phyloP scores from a whole-genome alignment of 495 filamentous ascomycete genomes.

The Podospora australis region DNA sequence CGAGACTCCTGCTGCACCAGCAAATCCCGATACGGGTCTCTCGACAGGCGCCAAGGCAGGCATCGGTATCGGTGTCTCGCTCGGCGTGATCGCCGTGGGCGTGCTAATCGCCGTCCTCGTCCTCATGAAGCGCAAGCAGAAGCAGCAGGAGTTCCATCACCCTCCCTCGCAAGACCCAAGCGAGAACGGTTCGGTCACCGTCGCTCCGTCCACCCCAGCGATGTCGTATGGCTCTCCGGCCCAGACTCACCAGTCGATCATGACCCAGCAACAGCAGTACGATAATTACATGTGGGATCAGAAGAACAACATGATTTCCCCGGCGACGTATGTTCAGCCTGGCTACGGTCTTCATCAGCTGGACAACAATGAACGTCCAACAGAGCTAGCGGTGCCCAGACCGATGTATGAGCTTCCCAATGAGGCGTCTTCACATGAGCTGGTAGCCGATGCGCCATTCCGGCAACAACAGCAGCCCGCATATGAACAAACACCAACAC shows the following conservation, averaged over 20 bases:
- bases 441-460: constrained; percentile 15
- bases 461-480: background rate
- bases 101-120: constrained; percentile 20
- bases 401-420: constrained; percentile 28
- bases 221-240: constrained; percentile 14
- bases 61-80: constrained; percentile 30
- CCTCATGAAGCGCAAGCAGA: constrained; percentile 16
- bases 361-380: constrained; percentile 11
- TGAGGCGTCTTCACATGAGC: constrained; percentile 26
- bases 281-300: constrained; percentile 16
- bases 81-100: constrained; percentile 23
- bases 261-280: constrained; percentile 4
- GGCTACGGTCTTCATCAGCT: constrained; percentile 18
- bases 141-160: constrained; percentile 1
- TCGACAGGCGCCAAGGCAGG: constrained; percentile 32
- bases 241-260: background rate
- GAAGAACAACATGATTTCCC: background rate
- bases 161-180: background rate
- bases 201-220: constrained; percentile 9
- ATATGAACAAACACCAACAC: background rate
- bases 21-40: constrained; percentile 11
- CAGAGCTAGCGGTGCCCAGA: constrained; percentile 18
- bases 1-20: background rate
- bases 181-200: constrained; percentile 11
- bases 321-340: background rate